Evolutionary conservation across 1,284 basidiomycete species (phyloP).

Genomic region (Neonothopanus nambi): DNA sequence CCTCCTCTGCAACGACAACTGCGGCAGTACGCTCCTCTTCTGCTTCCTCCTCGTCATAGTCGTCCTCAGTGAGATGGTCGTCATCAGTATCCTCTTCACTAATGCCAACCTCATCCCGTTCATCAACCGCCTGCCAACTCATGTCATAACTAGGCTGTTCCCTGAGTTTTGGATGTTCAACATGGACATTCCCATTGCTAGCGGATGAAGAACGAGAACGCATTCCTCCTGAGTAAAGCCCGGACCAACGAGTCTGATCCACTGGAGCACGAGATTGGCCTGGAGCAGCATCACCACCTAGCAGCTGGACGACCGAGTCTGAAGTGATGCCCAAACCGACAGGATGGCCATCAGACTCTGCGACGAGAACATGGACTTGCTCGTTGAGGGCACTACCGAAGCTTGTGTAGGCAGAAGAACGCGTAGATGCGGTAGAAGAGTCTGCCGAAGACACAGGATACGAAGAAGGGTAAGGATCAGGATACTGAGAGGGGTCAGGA

Average conservation of each 20-base stretch:
- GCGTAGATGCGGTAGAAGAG: slow-evolving; percentile 68
- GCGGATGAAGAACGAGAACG: slow-evolving; percentile 68
- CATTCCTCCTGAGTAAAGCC: slow-evolving; percentile 57
- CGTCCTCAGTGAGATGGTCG: slow-evolving; percentile 52
- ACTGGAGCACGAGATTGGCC: slow-evolving; percentile 44
- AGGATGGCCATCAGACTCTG: slow-evolving; percentile 53
- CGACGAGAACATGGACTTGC: slow-evolving; percentile 64
- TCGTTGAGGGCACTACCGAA: slow-evolving; percentile 62
- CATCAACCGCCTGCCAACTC: slow-evolving; percentile 71
- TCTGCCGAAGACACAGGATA: slow-evolving; percentile 63
- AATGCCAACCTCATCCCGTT: slow-evolving; percentile 68
- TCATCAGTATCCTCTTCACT: slow-evolving; percentile 78
- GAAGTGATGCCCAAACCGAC: slow-evolving; percentile 58
- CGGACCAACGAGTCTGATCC: slow-evolving; percentile 68
- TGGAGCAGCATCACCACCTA: slow-evolving; percentile 52
- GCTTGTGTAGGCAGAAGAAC: slow-evolving; percentile 75
- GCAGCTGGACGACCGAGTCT: slow-evolving; percentile 61
- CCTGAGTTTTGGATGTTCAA: slow-evolving; percentile 51
- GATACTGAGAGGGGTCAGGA: slow-evolving; percentile 64
- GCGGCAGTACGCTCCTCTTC: slow-evolving; percentile 71
- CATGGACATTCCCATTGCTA: slow-evolving; percentile 42
- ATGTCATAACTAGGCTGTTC: slow-evolving; percentile 72
- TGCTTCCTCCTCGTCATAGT: slow-evolving; percentile 48
- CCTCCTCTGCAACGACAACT: slow-evolving; percentile 76
- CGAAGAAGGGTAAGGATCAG: slow-evolving; percentile 51